Percentiles rank a stretch among this genome's conserved stretches.
These are phyloP conservation scores for Pholiota molesta DNA, from an alignment of 768 basidiomycete species.

Conservation along the genomic window DNA sequence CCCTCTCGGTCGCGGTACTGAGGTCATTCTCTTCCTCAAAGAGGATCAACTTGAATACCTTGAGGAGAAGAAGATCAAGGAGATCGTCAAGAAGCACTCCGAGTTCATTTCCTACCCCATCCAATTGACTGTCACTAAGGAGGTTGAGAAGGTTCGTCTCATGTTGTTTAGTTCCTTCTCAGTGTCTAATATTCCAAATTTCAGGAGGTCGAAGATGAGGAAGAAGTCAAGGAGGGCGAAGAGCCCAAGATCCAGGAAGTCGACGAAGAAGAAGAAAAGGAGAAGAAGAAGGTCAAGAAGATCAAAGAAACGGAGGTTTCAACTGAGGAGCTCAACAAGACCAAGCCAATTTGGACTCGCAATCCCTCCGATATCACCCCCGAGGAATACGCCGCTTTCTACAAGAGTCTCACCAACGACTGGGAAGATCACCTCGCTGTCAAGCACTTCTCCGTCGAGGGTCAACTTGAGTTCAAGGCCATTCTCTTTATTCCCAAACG, in stretches of 20 bases:
- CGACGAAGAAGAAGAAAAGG: constrained; percentile 83
- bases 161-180: neutral
- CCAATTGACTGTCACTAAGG: constrained; percentile 97
- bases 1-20: constrained; percentile 90
- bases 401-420: constrained; percentile 99
- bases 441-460: constrained; percentile 99
- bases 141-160: constrained; percentile 90
- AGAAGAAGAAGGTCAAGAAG: constrained; percentile 93
- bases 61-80: constrained; percentile 99
- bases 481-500: constrained; percentile 97
- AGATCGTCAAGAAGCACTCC: constrained; percentile 99
- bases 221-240: constrained; percentile 71
- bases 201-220: constrained; percentile 87
- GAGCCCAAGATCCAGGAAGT: constrained; percentile 82
- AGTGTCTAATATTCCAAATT: constrained; percentile 16
- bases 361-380: constrained; percentile 92
- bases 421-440: constrained; percentile 99
- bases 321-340: constrained; percentile 99
- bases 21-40: constrained; percentile 92
- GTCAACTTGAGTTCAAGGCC: constrained; percentile 99
- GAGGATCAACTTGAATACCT: constrained; percentile 99
- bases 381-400: constrained; percentile 96
- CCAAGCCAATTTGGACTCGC: constrained; percentile 99
- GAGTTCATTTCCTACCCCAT: constrained; percentile 99
- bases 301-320: constrained; percentile 85